A percentile compares a stretch with the other conserved stretches of the same genome.
These are phyloP conservation scores for Porpolomopsis calyptriformis DNA, from an alignment of 768 basidiomycete genomes.

Conservation along the genomic window DNA sequence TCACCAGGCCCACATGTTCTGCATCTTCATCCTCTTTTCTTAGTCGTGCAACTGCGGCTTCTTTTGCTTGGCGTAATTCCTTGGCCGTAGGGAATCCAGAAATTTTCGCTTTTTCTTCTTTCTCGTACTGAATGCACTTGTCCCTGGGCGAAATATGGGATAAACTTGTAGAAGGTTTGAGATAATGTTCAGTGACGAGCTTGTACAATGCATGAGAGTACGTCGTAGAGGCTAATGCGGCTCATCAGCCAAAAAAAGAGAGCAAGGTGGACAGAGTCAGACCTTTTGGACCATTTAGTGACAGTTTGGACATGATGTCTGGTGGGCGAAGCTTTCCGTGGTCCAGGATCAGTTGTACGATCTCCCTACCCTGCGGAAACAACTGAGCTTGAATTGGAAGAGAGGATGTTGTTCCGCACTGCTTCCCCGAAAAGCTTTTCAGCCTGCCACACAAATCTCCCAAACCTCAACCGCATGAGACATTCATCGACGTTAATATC, in stretches of 20 bases:
- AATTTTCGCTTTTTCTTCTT: constrained; percentile 66
- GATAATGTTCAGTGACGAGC: constrained; percentile 61
- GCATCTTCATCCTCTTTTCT: constrained; percentile 65
- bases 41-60: constrained; percentile 50
- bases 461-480: constrained; percentile 71
- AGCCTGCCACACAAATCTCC: constrained; percentile 67
- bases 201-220: constrained; percentile 57
- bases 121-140: constrained; percentile 70
- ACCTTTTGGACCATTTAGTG: constrained; percentile 52
- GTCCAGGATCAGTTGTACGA: constrained; percentile 67
- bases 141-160: constrained; percentile 76
- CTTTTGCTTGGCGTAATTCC: constrained; percentile 63
- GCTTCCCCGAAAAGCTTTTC: constrained; percentile 57
- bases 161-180: constrained; percentile 68
- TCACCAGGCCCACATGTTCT: constrained; percentile 62
- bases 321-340: constrained; percentile 77
- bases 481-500: constrained; percentile 83
- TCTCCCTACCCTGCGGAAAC: constrained; percentile 50
- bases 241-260: not conserved
- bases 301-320: constrained; percentile 50
- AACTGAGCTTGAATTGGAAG: not conserved
- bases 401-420: constrained; percentile 34
- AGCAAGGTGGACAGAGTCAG: constrained; percentile 7
- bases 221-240: constrained; percentile 20
- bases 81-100: constrained; percentile 71